phyloP scores from a whole-genome alignment of 495 filamentous ascomycete species.

The Penicillium chermesinum region DNA sequence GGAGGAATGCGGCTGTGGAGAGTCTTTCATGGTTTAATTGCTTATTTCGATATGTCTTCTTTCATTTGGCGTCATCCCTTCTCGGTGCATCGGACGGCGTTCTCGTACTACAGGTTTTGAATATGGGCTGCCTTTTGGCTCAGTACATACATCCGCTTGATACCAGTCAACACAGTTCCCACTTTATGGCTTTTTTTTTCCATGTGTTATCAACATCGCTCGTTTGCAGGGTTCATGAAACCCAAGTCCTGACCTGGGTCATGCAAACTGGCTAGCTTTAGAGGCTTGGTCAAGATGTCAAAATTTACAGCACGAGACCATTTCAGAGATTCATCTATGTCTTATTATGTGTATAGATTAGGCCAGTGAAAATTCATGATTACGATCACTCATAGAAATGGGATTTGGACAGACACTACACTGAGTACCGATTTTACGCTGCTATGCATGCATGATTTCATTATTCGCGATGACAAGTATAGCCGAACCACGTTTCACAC shows the following conservation, averaged over 20 bases:
- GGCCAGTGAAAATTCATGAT: constrained; percentile 2
- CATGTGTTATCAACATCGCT: constrained; percentile 10
- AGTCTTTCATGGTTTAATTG: constrained; percentile 82
- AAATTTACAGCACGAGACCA: neutral
- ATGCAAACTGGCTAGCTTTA: neutral
- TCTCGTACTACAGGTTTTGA: constrained; percentile 12
- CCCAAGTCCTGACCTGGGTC: neutral
- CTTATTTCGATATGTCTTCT: constrained; percentile 13
- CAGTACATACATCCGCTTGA: constrained; percentile 29
- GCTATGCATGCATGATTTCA: too few relatives aligned
- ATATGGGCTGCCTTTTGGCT: constrained; percentile 12
- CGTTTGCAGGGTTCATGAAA: constrained; percentile 19
- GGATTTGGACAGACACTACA: too few relatives aligned
- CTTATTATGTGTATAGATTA: constrained; percentile 9
- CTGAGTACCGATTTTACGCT: too few relatives aligned
- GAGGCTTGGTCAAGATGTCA: neutral
- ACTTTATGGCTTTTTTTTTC: constrained; percentile 10
- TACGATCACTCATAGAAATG: too few relatives aligned
- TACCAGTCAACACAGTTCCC: constrained; percentile 28
- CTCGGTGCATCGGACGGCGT: constrained; percentile 44
- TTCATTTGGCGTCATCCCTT: constrained; percentile 20
- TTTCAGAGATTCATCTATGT: neutral
- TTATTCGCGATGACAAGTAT: too few relatives aligned
- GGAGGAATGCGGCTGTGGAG: constrained; percentile 94
- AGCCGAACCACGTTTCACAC: too few relatives aligned